Evolutionary conservation across 805 yeast genomes (phyloP).

Genomic region (Isabelozyma gotoi): DNA sequence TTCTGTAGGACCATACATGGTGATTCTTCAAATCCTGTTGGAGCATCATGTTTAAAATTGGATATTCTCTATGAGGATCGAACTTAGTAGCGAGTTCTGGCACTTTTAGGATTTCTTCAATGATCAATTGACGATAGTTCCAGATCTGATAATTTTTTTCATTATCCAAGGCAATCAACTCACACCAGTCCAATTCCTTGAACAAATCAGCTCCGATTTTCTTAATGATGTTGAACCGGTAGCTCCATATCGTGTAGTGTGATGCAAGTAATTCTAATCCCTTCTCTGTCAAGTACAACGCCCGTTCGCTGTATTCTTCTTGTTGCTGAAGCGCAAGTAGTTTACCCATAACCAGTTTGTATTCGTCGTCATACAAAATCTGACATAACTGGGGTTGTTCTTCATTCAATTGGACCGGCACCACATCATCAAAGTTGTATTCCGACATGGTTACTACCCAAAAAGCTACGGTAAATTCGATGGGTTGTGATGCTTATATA

Average conservation of each 20-base stretch:
- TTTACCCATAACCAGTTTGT: slow-evolving; percentile 57
- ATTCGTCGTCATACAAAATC: slow-evolving; percentile 73
- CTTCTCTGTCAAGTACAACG: slow-evolving; percentile 60
- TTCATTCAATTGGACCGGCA: slow-evolving; percentile 41
- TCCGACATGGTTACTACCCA: not conserved
- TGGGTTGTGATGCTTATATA: not conserved
- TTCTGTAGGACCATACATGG: slow-evolving; percentile 93
- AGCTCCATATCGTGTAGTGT: slow-evolving; percentile 89
- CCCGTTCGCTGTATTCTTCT: slow-evolving; percentile 69
- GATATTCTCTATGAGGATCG: slow-evolving; percentile 56
- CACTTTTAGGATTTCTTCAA: slow-evolving; percentile 32
- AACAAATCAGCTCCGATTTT: slow-evolving; percentile 36
- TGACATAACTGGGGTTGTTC: slow-evolving; percentile 54
- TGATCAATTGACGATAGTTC: slow-evolving; percentile 80
- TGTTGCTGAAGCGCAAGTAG: slow-evolving; percentile 57
- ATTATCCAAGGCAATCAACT: slow-evolving; percentile 66
- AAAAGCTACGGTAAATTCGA: not conserved
- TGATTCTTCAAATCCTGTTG: slow-evolving; percentile 85
- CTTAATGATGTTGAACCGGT: slow-evolving; percentile 53
- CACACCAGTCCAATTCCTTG: slow-evolving; percentile 78
- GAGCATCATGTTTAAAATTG: slow-evolving; percentile 65
- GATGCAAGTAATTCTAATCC: slow-evolving; percentile 77
- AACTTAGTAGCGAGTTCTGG: slow-evolving; percentile 19
- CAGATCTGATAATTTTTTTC: slow-evolving; percentile 97
- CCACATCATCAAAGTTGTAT: slow-evolving; percentile 38